Base-by-base conservation (phyloP, 306 rosid species). In the Chamaecrista fasciculata region DNA sequence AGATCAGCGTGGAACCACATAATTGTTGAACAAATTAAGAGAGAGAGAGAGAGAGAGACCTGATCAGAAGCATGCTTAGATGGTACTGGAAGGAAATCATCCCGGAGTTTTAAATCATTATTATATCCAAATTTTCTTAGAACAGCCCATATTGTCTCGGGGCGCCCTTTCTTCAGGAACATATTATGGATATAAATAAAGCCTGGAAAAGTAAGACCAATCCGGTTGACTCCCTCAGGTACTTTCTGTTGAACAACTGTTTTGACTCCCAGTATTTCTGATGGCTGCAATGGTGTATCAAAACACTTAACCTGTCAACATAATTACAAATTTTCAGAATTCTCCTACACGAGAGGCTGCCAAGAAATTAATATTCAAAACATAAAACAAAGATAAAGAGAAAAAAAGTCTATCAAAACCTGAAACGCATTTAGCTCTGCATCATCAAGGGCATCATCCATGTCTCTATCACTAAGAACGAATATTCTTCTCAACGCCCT, bases 381-480 rank as follows among this genome's bases (percentile, higher is more conserved):
- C 62, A 61, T 60, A 40, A 60, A 52, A 58, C 20, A 64, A 20
- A 53, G 39, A 64, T 42, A 43, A 66, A 28, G 29, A 3, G 14
- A 36, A 42, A 73, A 16, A 78, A 62, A 63, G 53, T 62, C 20
- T 40, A 71, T 56, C 71, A 66, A 39, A 74, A 93, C 98, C 98
- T 94, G 98, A 79, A 94, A 94, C 21, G 69, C 91, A 79, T 91
- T 94, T 73, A 94, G 89, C 81, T 94, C 98, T 63, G 71, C 63
- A 55, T 90, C 95, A 78, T 70, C 85, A 72, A 94, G 97, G 80
- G 97, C 89, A 58, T 91, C 96, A 67, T 94, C 97, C 96, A 94
- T 82, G 86, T 90, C 96, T 48, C 64, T 82, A 70, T 94, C 98
- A 77, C 95, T 88, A 58, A 85, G 87, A 73, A 75, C 82, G 81